Base-by-base conservation (phyloP, 1,139 yeast genomes). In the Trichomonascaceae sp. region DNA sequence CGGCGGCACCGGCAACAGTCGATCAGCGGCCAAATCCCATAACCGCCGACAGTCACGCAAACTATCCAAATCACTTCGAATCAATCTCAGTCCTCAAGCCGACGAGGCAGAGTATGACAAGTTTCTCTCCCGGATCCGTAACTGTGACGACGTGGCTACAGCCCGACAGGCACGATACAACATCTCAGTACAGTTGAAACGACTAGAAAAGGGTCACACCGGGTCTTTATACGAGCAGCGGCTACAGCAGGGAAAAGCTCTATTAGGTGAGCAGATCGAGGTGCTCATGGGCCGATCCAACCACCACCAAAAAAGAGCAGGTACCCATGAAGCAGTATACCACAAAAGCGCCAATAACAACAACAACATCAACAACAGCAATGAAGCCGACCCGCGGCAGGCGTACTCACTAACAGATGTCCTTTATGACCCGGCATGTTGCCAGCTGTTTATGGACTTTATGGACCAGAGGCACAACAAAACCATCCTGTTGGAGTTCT, bases 381-480 rank as follows among this genome's bases (percentile, higher is more conserved):
- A 41, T 37, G 28, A 22, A 16, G 42, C 35, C 13, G 54, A 52
- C 37, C 44, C 51, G 5, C 43, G 57, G 16, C 54, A 48, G n/a
- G 57, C 56, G 20, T 47, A 65, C 28, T 46, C 62, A 0, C 39
- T 71, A 13, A 40, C 46, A 1, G 65, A 67, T 28, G 57, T 70
- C 3, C 48, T 71, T 23, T 57, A 60, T 29, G 67, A 70, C 34
- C 63, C 74, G 1, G 51, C 69, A 0, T 65, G 69, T 9, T 49
- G 67, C 3, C 58, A 69, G 2, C 64, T 63, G 36, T 79, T 78
- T 43, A 60, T 61, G 54, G 76, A 68, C 35, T 78, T 65, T 46
- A 67, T 78, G 72, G 68, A 65, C 18, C 63, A 64, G 31, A 48
- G 69, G 16, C 56, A 64, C 6, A 32, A 29, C 16, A 54, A 72